Conservation (phyloP, 352 stramenopile genomes). For the Pseudoperonospora humuli region DNA sequence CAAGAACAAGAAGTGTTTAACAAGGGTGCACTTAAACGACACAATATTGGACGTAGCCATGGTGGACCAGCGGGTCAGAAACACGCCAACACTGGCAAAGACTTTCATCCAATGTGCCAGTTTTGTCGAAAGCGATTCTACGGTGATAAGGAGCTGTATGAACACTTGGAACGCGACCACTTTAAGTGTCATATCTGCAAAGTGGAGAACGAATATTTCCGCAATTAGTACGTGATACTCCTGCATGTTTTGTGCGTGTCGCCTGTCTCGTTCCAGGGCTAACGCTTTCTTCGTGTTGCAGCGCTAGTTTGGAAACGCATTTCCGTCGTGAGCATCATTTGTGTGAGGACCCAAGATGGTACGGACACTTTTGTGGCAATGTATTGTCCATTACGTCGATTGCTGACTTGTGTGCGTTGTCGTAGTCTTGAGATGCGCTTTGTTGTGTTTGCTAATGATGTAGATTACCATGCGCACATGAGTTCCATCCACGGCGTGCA, state of each 20-base stretch:
- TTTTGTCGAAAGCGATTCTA: constrained; percentile 87
- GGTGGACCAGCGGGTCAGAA: constrained; percentile 30
- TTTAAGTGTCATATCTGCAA: constrained; percentile 89
- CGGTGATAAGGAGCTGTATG: constrained; percentile 74
- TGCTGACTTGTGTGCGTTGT: constrained; percentile 3
- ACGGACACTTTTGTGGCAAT: constrained; percentile 4
- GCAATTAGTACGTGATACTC: constrained; percentile 60
- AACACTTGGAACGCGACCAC: constrained; percentile 84
- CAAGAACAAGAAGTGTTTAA: constrained; percentile 77
- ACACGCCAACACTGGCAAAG: constrained; percentile 49
- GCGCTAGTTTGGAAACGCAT: constrained; percentile 73
- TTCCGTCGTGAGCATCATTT: constrained; percentile 78
- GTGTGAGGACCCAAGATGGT: constrained; percentile 81
- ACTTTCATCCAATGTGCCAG: constrained; percentile 84
- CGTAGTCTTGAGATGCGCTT: constrained; percentile 76
- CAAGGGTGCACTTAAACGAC: constrained; percentile 55
- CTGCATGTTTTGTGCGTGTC: background rate
- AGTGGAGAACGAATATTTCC: constrained; percentile 82
- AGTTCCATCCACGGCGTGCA: constrained; percentile 60
- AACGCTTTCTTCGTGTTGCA: constrained; percentile 22
- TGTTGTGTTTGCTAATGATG: constrained; percentile 79
- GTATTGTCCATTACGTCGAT: background rate
- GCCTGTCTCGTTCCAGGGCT: background rate
- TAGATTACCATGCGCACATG: constrained; percentile 86
- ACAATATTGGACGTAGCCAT: constrained; percentile 49